A percentile compares a stretch with the other conserved stretches of the same genome.
phyloP scores from a whole-genome alignment of 2,329 filamentous ascomycete genomes.

The Neurospora crassa region DNA sequence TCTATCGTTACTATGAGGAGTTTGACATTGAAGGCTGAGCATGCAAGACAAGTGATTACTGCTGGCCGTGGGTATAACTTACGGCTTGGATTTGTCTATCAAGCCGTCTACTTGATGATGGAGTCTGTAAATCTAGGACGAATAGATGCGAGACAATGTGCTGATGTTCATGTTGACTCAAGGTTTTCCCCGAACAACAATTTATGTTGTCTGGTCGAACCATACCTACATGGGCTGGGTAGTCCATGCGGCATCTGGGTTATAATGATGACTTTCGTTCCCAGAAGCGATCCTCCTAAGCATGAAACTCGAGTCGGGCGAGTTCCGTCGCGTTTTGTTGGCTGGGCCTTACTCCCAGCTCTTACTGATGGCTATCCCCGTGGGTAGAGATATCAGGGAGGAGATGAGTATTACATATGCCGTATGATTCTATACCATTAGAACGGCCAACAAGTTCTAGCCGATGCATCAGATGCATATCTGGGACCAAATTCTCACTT shows the following conservation, averaged over 20 bases:
- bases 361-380: conserved; percentile 55
- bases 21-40: conserved; percentile 41
- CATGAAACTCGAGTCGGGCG: conserved; percentile 44
- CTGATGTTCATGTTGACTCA: no score
- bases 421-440: neutral
- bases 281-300: conserved; percentile 30
- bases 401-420: conserved; percentile 30
- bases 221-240: no score
- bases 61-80: neutral
- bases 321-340: conserved; percentile 52
- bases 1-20: conserved; percentile 67
- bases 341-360: conserved; percentile 55
- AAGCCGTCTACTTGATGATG: neutral
- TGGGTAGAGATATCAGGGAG: conserved; percentile 38
- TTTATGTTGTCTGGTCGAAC: no score
- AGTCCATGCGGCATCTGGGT: no score
- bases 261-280: conserved; percentile 1
- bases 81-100: neutral
- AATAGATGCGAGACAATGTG: no score
- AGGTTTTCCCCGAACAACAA: no score
- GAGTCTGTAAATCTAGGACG: neutral
- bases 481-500: conserved; percentile 55
- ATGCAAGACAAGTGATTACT: neutral
- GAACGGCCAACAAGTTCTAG: neutral
- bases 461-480: conserved; percentile 35